Evolutionary conservation across 176 grass and related monocot genomes (phyloP), one percentile per base, ranked within the genome.

Genomic region (Aegilops speltoides): DNA sequence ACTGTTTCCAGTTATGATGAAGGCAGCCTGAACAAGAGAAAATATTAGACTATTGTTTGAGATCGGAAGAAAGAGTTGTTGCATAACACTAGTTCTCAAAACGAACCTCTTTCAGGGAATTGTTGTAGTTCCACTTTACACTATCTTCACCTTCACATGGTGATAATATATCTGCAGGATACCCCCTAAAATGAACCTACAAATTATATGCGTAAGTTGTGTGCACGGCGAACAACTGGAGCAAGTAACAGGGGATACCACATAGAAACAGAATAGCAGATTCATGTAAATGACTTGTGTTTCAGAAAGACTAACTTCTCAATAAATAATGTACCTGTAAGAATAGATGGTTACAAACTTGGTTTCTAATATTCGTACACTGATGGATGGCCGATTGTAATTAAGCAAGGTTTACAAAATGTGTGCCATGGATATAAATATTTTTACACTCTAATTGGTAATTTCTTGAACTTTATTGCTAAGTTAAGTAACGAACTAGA

Each of bases 181-280:
- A 92, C 43, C 94, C 85, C 89, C 97, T 99, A 90, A 99, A 99
- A 93, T 99, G 97, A 85, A 96, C 92, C 94, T 99, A 57, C 33
- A 83, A 83, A 78, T 76, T 88, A 29, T 0, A 28, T 71, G 66
- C 17, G 64, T 63, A 46, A 73, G 83, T 80, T 46, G 31, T 78
- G 24, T 64, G 68, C 29, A 70, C 1, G 68, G 29, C 6, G 3
- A 83, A 82, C 29, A 80, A 61, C 45, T 36, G 32, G 38, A 59
- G 57, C 11, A 41, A 33, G 82, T 45, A 67, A 82, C 41, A 67
- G 22, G 28, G 68, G 31, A n/a, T 2, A 15, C 12, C 19, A 76
- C 4, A 59, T 19, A 32, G 43, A 6, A 82, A 4, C 24, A 15
- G 17, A 76, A 50, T 16, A 72, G 6, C 28, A 71, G 5, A 81